Percentiles rank a stretch among this genome's conserved stretches.
Evolutionary conservation across 208 protist species (phyloP).

Genomic region (Porcisia hertigi): DNA sequence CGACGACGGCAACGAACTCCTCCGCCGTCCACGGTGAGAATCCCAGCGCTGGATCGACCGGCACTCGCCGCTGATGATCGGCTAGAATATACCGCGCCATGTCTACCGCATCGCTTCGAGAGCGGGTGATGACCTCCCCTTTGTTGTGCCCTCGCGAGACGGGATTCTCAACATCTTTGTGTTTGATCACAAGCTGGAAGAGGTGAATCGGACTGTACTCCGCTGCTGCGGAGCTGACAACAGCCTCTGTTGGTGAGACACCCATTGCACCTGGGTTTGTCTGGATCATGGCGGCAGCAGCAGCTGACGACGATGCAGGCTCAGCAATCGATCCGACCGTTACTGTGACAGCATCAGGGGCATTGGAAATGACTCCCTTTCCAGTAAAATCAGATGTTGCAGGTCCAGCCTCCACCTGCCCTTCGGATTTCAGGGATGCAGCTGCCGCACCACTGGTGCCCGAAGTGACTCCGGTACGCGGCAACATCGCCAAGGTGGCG

Average conservation of each 20-base stretch:
- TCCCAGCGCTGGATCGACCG: conserved; percentile 13
- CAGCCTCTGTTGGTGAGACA: not conserved
- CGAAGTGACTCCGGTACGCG: not conserved
- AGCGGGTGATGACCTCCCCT: conserved; percentile 81
- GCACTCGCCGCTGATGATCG: conserved; percentile 18
- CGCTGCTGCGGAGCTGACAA: not conserved
- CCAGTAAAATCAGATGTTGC: not conserved
- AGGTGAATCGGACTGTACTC: conserved; percentile 42
- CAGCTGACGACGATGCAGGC: not conserved
- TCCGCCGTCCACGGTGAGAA: conserved; percentile 67
- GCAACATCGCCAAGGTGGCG: no score
- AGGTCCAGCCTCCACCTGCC: not conserved
- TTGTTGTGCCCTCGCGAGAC: conserved; percentile 67
- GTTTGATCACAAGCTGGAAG: conserved; percentile 88
- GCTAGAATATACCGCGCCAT: conserved; percentile 61
- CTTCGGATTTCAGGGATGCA: not conserved
- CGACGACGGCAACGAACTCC: conserved; percentile 59
- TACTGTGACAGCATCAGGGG: not conserved
- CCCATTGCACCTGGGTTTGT: not conserved
- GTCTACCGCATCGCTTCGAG: conserved; percentile 64
- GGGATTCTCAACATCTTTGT: conserved; percentile 82
- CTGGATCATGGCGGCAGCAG: not conserved
- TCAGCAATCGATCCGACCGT: not conserved
- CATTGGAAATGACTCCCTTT: not conserved
- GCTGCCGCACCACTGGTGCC: not conserved